Base-by-base conservation (phyloP, 2,329 filamentous ascomycete genomes). In the Rhynchosporium agropyri region DNA sequence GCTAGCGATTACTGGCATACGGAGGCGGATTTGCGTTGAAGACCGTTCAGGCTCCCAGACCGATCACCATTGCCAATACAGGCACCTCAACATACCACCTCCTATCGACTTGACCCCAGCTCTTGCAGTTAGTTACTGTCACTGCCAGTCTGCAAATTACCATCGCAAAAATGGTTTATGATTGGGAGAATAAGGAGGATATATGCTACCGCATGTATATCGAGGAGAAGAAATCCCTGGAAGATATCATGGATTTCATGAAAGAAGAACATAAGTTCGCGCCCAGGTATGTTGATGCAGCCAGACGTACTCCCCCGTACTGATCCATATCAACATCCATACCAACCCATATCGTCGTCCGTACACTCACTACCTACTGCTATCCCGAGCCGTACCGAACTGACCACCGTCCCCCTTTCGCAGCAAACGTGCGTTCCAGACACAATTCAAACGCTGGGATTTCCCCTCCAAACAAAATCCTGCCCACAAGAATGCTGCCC, bases 341-440 rank as follows among this genome's bases (percentile, higher is more conserved):
- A 57, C 43, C 42, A 42, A 67, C 68, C 63, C 67, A 65, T 60
- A 64, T 68, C 61, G 57, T 63, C 63, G 49, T 67, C 66, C 65
- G 67, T 69, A 61, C 49, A 48, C 15, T 45, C 36, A 43, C 46
- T 40, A 28, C 29, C 4, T 45, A 20, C 36, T 10, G 36, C 58
- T 53, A 20, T 53, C 51, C 51, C 51, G 51, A 54, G 42, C 48
- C 43, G 45, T 57, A 64, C 63, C 43, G 53, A 51, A 64, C 63
- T 70, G 62, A 68, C 62, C 50, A 65, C 49, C 48, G 12, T 43
- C 58, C 48, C 49, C 38, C 45, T 57, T 38, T 50, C 29, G 60
- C 76, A 90, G 90, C 75, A 91, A 91, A 79, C 87, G 90, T 64
- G 87, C 88, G 49, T 91, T 89, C 65, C 89, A 92, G 75, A 86